Conservation (phyloP, 768 basidiomycete genomes). For the Russula ochroleuca region DNA sequence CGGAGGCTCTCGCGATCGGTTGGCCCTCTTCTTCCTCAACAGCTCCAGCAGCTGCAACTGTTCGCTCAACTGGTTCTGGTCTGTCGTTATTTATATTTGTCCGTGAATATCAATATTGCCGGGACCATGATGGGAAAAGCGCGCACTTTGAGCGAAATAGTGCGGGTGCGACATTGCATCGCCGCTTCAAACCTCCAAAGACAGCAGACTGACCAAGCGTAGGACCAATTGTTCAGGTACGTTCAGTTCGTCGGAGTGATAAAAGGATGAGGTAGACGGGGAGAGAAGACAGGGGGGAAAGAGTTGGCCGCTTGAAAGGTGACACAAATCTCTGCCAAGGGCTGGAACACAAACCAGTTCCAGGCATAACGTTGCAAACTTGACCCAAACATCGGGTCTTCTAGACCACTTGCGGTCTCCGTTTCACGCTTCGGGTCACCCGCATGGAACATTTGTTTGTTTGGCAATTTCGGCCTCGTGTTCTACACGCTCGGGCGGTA, state of each 20-base stretch:
- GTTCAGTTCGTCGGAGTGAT: slow-evolving; percentile 15
- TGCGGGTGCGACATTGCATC: slow-evolving; percentile 22
- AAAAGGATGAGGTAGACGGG: slow-evolving; percentile 4
- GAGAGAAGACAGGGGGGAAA: slow-evolving; percentile 16
- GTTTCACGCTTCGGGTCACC: slow-evolving; percentile 4
- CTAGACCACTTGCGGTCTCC: slow-evolving; percentile 6
- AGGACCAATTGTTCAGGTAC: not conserved
- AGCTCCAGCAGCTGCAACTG: slow-evolving; percentile 20
- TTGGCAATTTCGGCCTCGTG: slow-evolving; percentile 18
- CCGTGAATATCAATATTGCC: not conserved
- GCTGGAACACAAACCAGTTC: slow-evolving; percentile 7
- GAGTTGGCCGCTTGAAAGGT: slow-evolving; percentile 3
- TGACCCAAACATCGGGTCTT: slow-evolving; percentile 10
- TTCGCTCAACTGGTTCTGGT: slow-evolving; percentile 23
- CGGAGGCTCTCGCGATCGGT: not conserved
- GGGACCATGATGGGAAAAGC: not conserved
- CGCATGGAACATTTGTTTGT: not conserved
- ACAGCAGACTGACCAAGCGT: slow-evolving; percentile 4
- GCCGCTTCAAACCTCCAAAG: slow-evolving; percentile 7
- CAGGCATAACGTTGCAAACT: not conserved
- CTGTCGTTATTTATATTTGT: not conserved
- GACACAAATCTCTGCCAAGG: not conserved
- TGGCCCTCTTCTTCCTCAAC: slow-evolving; percentile 5
- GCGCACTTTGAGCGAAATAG: slow-evolving; percentile 20
- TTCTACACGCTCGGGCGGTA: slow-evolving; percentile 6